These are phyloP conservation scores for Rhododendron ovatum DNA, from an alignment of 148 eudicot species.

Conservation along the genomic window DNA sequence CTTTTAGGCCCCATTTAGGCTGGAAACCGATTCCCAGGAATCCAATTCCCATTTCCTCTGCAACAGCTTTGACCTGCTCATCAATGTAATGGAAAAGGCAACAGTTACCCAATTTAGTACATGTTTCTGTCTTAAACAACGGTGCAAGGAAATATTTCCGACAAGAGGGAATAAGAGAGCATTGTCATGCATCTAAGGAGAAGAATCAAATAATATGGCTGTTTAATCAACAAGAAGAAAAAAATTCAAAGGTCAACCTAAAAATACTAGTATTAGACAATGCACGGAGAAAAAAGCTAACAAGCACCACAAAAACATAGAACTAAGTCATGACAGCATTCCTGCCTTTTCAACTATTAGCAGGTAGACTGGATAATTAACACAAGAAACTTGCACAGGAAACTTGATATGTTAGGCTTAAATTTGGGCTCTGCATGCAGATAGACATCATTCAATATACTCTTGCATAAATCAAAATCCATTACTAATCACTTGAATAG, in stretches of 20 bases:
- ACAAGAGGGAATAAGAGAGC: background rate
- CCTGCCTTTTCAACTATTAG: background rate
- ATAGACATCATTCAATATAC: background rate
- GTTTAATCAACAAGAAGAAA: background rate
- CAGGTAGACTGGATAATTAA: background rate
- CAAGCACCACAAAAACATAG: background rate
- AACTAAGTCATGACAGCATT: background rate
- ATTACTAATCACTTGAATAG: background rate
- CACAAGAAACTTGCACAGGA: background rate
- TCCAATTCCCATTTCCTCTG: constrained; percentile 98
- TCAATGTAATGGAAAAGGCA: background rate
- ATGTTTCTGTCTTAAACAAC: background rate
- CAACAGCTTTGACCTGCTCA: constrained; percentile 91
- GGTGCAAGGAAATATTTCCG: background rate
- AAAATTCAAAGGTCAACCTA: constrained; percentile 5
- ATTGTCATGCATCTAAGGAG: background rate
- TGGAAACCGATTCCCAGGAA: constrained; percentile 94
- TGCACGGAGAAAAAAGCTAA: background rate
- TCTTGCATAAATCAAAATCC: background rate
- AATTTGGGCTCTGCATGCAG: background rate
- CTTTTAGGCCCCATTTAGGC: constrained; percentile 81
- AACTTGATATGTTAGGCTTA: background rate
- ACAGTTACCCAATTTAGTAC: background rate
- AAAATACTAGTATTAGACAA: background rate
- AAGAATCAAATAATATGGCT: background rate